Percentiles rank a stretch among this genome's conserved stretches.
Evolutionary conservation across 176 grass and related monocot genomes (phyloP).

Genomic region (Oryza officinalis): DNA sequence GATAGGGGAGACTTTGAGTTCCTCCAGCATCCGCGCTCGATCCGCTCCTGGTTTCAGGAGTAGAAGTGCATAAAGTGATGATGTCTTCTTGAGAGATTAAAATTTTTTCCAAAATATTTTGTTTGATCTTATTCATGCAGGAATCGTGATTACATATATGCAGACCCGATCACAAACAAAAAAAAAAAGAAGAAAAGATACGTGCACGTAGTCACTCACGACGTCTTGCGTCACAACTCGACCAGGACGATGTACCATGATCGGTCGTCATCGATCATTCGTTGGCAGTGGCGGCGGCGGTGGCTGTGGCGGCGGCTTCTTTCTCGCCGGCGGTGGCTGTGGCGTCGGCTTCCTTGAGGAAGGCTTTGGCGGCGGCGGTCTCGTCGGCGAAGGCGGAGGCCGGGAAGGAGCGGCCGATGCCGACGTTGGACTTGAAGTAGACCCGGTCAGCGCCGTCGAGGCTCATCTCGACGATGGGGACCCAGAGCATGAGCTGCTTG

Average conservation of each 20-base stretch:
- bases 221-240: background rate
- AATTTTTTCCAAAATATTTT: background rate
- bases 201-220: background rate
- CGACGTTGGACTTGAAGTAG: slow-evolving; percentile 86
- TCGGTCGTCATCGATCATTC: background rate
- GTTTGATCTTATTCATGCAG: slow-evolving; percentile 17
- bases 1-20: too few relatives aligned
- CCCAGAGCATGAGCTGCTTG: slow-evolving; percentile 92
- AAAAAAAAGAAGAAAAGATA: background rate
- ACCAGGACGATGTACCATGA: background rate
- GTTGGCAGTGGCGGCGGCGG: background rate
- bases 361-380: background rate
- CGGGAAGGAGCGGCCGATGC: slow-evolving; percentile 74
- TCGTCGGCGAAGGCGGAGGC: slow-evolving; percentile 67
- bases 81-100: too few relatives aligned
- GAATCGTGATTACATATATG: background rate
- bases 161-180: background rate
- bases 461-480: slow-evolving; percentile 91
- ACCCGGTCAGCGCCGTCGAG: slow-evolving; percentile 59
- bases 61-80: too few relatives aligned
- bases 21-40: too few relatives aligned
- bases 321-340: background rate
- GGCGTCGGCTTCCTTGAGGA: background rate
- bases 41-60: too few relatives aligned
- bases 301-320: too few relatives aligned